Percentiles rank a stretch among this genome's conserved stretches.
Conservation (phyloP, 2,329 filamentous ascomycete genomes). For the Claviceps sp. region DNA sequence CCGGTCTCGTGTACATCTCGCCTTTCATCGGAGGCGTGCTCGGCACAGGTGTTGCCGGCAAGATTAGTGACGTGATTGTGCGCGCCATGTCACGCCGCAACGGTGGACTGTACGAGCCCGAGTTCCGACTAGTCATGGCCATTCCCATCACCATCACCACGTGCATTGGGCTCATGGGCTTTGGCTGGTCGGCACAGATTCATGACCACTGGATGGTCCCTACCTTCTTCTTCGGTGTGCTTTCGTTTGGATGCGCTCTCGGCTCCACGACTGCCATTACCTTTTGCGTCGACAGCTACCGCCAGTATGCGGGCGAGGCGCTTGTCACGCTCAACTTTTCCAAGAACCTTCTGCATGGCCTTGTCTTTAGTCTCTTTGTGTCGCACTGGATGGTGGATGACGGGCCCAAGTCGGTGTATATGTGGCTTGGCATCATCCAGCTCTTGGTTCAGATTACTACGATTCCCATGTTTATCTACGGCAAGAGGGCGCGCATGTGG, state of each 20-base stretch:
- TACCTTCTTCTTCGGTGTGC: constrained; percentile 81
- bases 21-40: constrained; percentile 82
- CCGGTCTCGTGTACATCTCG: constrained; percentile 77
- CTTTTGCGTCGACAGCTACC: constrained; percentile 85
- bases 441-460: constrained; percentile 59
- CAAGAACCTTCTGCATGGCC: constrained; percentile 86
- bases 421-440: constrained; percentile 79
- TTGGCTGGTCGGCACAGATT: constrained; percentile 78
- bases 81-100: constrained; percentile 71
- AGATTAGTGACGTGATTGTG: constrained; percentile 75
- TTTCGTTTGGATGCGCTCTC: constrained; percentile 84
- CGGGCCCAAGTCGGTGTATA: constrained; percentile 64
- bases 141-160: constrained; percentile 67
- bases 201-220: constrained; percentile 79
- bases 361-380: constrained; percentile 82
- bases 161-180: constrained; percentile 79
- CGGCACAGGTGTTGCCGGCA: constrained; percentile 84
- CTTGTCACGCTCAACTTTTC: constrained; percentile 88
- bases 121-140: constrained; percentile 84
- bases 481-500: constrained; percentile 88
- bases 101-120: constrained; percentile 88
- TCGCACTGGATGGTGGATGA: constrained; percentile 67
- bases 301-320: constrained; percentile 86
- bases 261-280: constrained; percentile 88
- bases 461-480: constrained; percentile 88